Percentiles rank a stretch among this genome's conserved stretches.
Evolutionary conservation across 148 eudicot genomes (phyloP).

Genomic region (Camellia lanceoleosa): DNA sequence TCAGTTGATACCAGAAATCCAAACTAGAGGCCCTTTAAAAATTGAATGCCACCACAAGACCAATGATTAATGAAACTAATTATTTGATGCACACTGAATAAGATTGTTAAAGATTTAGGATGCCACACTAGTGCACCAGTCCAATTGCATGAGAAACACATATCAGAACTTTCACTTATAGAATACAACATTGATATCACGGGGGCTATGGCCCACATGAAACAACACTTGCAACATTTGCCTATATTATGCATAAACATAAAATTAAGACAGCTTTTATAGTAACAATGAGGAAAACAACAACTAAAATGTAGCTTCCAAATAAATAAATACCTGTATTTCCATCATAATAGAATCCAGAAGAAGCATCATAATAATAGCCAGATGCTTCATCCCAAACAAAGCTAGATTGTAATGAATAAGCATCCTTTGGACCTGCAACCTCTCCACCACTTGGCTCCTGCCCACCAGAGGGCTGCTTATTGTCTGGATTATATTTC

Average conservation of each 20-base stretch:
- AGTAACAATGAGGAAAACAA: neutral
- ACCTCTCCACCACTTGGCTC: constrained; percentile 46
- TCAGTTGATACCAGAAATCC: neutral
- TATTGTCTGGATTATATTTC: constrained; percentile 93
- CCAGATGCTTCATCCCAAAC: constrained; percentile 99
- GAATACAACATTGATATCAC: no score
- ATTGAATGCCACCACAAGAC: neutral
- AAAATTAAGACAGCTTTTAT: no score
- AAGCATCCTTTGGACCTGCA: constrained; percentile 47
- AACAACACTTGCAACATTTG: no score
- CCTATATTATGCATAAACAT: no score
- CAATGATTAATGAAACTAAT: neutral
- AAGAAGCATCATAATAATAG: constrained; percentile 90
- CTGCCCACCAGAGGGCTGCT: constrained; percentile 46
- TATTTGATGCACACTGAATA: neutral
- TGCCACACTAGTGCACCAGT: neutral
- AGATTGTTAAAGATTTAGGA: neutral
- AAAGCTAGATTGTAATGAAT: constrained; percentile 88
- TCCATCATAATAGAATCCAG: constrained; percentile 95
- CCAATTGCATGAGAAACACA: neutral
- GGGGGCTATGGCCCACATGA: neutral
- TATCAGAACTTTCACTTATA: neutral
- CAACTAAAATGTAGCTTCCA: neutral
- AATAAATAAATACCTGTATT: constrained; percentile 63
- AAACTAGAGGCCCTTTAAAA: neutral